A percentile compares a stretch with the other conserved stretches of the same genome.
These are phyloP conservation scores for Amanita polypyramis DNA, from an alignment of 768 basidiomycete species.

Conservation along the genomic window DNA sequence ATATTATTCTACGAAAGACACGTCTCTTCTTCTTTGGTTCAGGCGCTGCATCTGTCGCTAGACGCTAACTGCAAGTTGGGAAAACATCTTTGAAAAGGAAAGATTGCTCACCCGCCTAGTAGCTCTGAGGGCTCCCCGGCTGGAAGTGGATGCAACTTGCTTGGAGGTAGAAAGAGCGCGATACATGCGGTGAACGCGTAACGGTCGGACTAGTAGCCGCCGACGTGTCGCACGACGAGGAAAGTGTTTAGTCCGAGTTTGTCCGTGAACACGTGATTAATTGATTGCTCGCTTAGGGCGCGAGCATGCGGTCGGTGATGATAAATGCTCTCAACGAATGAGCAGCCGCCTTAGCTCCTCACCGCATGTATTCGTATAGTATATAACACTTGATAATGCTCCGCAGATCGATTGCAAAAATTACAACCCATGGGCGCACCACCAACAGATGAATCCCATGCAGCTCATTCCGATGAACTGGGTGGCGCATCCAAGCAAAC, in stretches of 20 bases:
- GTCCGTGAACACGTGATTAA: conserved; percentile 20
- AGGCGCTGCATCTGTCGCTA: conserved; percentile 46
- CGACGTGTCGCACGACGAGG: conserved; percentile 7
- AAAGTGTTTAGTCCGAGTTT: conserved; percentile 24
- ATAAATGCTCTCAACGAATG: no score
- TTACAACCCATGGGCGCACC: background rate
- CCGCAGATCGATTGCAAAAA: background rate
- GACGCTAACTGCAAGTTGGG: conserved; percentile 30
- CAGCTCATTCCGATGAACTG: background rate
- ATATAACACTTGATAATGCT: background rate
- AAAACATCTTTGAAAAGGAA: background rate
- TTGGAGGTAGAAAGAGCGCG: conserved; percentile 48
- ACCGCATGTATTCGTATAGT: no score
- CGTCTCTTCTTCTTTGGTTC: conserved; percentile 43
- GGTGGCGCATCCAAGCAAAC: conserved; percentile 14
- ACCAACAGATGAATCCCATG: background rate
- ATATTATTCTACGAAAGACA: conserved; percentile 48
- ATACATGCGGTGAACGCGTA: conserved; percentile 31
- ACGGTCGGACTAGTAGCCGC: conserved; percentile 8
- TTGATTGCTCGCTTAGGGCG: no score
- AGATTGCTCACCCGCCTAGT: conserved; percentile 40
- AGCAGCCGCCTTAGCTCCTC: no score
- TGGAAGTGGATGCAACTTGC: conserved; percentile 34
- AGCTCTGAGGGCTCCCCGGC: conserved; percentile 39
- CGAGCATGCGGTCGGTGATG: no score